Conservation (phyloP, 1,284 basidiomycete genomes). For the Vanrija humicola region DNA sequence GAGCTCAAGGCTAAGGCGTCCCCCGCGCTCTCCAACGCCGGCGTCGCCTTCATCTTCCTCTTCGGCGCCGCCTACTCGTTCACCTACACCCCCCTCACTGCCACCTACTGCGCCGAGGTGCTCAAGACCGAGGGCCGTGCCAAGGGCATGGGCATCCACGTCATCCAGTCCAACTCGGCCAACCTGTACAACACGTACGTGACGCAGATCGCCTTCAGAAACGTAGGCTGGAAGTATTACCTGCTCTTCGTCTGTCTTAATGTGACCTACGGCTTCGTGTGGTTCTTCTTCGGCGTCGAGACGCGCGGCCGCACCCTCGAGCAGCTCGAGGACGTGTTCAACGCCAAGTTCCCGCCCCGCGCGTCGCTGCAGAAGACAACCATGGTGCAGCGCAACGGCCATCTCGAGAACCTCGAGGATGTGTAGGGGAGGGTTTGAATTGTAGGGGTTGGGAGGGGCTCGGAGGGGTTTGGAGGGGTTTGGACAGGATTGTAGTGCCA, state of each 20-base stretch:
- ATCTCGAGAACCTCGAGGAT: no score
- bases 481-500: no score
- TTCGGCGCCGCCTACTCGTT: conserved; percentile 21
- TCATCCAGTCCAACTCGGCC: conserved; percentile 18
- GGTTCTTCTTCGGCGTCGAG: conserved; percentile 19
- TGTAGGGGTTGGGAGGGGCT: no score
- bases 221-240: conserved; percentile 18
- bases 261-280: conserved; percentile 16
- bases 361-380: conserved; percentile 11
- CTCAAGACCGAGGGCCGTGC: conserved; percentile 25
- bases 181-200: conserved; percentile 24
- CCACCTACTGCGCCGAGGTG: conserved; percentile 26
- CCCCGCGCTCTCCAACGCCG: conserved; percentile 13
- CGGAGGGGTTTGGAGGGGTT: no score
- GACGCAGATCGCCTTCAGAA: conserved; percentile 14
- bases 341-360: conserved; percentile 17
- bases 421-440: no score
- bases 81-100: conserved; percentile 26
- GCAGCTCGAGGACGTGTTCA: conserved; percentile 18
- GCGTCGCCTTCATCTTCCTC: conserved; percentile 25
- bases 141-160: conserved; percentile 29
- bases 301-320: conserved; percentile 20
- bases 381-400: no score
- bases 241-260: conserved; percentile 19
- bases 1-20: not conserved